Base-by-base conservation (phyloP, 352 stramenopile genomes). In the Phytophthora ohioensis region DNA sequence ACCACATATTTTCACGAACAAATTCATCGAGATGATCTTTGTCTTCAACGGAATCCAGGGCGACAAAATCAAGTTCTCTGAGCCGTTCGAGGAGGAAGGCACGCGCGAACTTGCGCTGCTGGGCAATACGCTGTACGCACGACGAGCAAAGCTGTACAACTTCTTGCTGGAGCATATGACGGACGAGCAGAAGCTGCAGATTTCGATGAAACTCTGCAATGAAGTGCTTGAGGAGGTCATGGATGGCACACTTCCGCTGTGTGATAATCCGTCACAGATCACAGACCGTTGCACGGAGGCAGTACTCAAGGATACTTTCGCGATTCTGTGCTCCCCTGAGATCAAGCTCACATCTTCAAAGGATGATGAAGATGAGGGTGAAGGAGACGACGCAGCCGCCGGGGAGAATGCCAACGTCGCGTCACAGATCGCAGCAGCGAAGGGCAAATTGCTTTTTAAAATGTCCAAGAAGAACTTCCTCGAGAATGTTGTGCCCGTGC, bases 401-500 rank as follows among this genome's bases (percentile, higher is more conserved):
- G 65, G 42, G 5, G 79, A 81, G 46, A 72, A 78, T 4, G 69
- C 57, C 5, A 84, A 73, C 53, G 80, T 91, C 15, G 79, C 87
- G n/a, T 79, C 83, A 12, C 84, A 93, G 53, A 72, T 98, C 8
- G 91, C 91, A 38, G 89, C 87, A 10, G 95, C 96, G 30, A 99
- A 98, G 78, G 88, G 90, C 10, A 95, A 94, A 56, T 71, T 99
- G 30, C 79, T 99, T 2, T 97, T 90, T 0, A 99, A 98, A 59
- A 96, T 99, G 77, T 98, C 94, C 39, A 92, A 96, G 69, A 99
- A 99, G 77, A 98, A 99, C 71, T 92, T 99, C 46, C 81, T 99
- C 36, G 97, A 99, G 76, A 98, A 98, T 52, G 84, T 99, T 3
- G 88, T 99, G 9, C 97, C 97, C 0, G 96, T 99, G 41, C 76